phyloP scores from a whole-genome alignment of 345 rosid species.

The Aegle marmelos region DNA sequence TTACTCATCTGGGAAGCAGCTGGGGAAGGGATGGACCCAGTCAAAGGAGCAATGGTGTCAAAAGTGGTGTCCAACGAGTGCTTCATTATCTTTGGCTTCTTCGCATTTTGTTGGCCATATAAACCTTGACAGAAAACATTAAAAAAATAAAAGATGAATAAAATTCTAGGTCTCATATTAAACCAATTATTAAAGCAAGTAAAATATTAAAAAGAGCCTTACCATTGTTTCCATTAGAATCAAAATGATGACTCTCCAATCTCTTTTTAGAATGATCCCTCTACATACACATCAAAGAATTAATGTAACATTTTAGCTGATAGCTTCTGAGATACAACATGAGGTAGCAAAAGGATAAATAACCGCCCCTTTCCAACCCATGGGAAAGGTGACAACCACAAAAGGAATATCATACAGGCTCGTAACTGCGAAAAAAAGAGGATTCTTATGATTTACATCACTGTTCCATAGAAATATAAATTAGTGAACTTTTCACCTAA shows the following conservation, averaged over 20 bases:
- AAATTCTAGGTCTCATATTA: constrained; percentile 9
- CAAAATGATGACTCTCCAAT: constrained; percentile 65
- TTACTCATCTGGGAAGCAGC: constrained; percentile 92
- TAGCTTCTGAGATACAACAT: not conserved
- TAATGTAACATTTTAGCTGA: not conserved
- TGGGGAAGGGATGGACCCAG: constrained; percentile 78
- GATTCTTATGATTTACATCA: not conserved
- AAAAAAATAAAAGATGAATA: constrained; percentile 21
- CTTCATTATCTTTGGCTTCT: constrained; percentile 77
- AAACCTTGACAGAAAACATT: constrained; percentile 46
- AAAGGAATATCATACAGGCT: not conserved
- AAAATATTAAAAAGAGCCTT: constrained; percentile 22
- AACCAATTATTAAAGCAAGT: constrained; percentile 15
- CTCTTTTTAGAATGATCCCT: constrained; percentile 77
- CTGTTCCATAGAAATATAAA: not conserved
- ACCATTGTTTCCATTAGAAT: constrained; percentile 73
- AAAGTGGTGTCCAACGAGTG: constrained; percentile 57
- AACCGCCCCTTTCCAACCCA: constrained; percentile 1
- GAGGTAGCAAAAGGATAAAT: not conserved
- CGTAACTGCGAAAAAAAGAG: not conserved
- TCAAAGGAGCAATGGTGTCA: constrained; percentile 50
- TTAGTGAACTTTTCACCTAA: not conserved
- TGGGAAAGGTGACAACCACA: not conserved
- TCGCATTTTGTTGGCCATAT: constrained; percentile 63
- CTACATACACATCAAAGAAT: constrained; percentile 38